A percentile compares a stretch with the other conserved stretches of the same genome.
phyloP scores from a whole-genome alignment of 2,329 filamentous ascomycete genomes.

The Alternaria arborescens region DNA sequence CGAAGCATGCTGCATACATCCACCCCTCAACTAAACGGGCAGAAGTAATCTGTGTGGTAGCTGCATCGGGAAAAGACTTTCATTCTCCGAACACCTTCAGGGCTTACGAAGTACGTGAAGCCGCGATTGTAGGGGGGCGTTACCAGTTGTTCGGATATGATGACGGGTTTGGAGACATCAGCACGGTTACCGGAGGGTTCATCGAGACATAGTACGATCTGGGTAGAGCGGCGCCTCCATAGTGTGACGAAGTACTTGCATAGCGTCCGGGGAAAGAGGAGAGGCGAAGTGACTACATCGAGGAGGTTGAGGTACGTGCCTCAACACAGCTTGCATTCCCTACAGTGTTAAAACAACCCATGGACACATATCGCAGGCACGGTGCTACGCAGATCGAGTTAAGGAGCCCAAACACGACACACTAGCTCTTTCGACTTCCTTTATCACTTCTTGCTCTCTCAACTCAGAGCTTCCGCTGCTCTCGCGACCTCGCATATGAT shows the following conservation, averaged over 20 bases:
- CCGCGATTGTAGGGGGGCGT: background rate
- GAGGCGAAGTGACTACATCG: slow-evolving; percentile 24
- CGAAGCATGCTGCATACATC: slow-evolving; percentile 16
- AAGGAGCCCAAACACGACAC: background rate
- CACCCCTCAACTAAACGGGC: slow-evolving; percentile 3
- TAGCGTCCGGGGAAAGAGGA: slow-evolving; percentile 35
- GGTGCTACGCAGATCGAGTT: background rate
- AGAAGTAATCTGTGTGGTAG: slow-evolving; percentile 8
- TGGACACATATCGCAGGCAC: background rate
- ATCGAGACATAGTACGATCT: slow-evolving; percentile 22
- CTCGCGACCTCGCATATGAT: background rate
- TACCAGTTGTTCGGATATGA: slow-evolving; percentile 16
- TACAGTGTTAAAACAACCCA: background rate
- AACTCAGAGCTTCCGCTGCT: background rate
- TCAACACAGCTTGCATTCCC: slow-evolving; percentile 1
- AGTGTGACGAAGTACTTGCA: slow-evolving; percentile 27
- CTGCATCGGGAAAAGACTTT: slow-evolving; percentile 7
- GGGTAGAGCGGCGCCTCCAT: slow-evolving; percentile 24
- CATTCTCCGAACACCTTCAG: slow-evolving; percentile 9
- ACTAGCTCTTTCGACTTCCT: background rate
- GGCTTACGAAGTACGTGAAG: slow-evolving; percentile 1
- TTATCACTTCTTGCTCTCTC: background rate
- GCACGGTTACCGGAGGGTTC: slow-evolving; percentile 16
- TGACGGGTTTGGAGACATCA: slow-evolving; percentile 16
- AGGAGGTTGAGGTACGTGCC: slow-evolving; percentile 25